These are phyloP conservation scores for Favolaschia claudopus DNA, from an alignment of 768 basidiomycete genomes.

Conservation along the genomic window DNA sequence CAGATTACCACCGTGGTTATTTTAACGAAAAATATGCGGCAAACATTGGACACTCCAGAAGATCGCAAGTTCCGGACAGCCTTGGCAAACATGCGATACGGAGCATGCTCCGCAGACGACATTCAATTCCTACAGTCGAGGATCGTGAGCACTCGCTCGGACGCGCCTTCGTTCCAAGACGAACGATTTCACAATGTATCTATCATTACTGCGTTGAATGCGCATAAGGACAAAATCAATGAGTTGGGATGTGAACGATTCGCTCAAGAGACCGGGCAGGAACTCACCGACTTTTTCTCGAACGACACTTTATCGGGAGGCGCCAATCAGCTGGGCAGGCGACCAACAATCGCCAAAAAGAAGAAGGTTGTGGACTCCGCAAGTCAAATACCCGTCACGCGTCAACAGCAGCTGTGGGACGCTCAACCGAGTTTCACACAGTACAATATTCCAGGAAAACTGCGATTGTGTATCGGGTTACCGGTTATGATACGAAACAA, in stretches of 20 bases:
- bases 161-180: constrained; percentile 15
- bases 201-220: constrained; percentile 47
- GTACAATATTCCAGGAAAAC: constrained; percentile 33
- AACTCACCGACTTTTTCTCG: constrained; percentile 33
- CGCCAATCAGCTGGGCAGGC: background rate
- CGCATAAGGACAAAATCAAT: constrained; percentile 47
- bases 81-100: constrained; percentile 48
- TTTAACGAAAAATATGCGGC: constrained; percentile 45
- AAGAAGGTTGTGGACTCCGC: background rate
- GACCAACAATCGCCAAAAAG: background rate
- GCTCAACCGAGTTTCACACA: background rate
- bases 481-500: constrained; percentile 44
- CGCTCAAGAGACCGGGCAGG: constrained; percentile 39
- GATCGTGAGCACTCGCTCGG: constrained; percentile 24
- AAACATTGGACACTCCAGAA: constrained; percentile 25
- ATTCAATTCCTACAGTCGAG: constrained; percentile 40
- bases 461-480: constrained; percentile 40
- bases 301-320: constrained; percentile 22
- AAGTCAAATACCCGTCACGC: background rate
- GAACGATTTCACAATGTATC: constrained; percentile 40
- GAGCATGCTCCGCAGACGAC: constrained; percentile 46
- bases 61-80: constrained; percentile 38
- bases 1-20: constrained; percentile 43
- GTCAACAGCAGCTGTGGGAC: constrained; percentile 1
- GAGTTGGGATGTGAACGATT: constrained; percentile 37